Evolutionary conservation across 345 rosid genomes (phyloP).

Genomic region (Schrenkiella parvula): DNA sequence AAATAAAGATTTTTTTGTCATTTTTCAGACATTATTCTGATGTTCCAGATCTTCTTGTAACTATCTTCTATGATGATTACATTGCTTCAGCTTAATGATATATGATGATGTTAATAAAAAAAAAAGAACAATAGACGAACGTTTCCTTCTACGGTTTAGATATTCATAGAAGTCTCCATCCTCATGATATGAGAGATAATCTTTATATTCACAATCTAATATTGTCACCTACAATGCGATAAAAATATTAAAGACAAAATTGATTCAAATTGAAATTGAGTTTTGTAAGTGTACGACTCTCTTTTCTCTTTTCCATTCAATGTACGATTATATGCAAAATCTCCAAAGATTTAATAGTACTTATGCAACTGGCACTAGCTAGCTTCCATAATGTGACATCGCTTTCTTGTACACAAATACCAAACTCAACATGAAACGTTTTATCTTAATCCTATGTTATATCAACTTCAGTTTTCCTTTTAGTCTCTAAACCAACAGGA

Average conservation of each 20-base stretch:
- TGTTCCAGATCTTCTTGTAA: too few relatives aligned
- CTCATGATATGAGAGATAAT: constrained; percentile 2
- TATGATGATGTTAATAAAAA: too few relatives aligned
- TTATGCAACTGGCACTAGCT: constrained; percentile 31
- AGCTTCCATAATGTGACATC: constrained; percentile 20
- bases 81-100: too few relatives aligned
- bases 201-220: background rate
- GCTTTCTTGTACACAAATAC: constrained; percentile 13
- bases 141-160: background rate
- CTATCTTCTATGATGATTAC: too few relatives aligned
- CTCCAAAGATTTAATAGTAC: constrained; percentile 6
- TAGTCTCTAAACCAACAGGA: background rate
- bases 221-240: background rate
- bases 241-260: background rate
- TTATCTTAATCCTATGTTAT: constrained; percentile 15
- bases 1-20: too few relatives aligned
- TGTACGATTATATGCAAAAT: constrained; percentile 9
- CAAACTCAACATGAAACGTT: constrained; percentile 6
- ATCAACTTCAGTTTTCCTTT: constrained; percentile 3
- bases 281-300: constrained; percentile 24
- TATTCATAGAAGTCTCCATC: constrained; percentile 3
- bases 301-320: background rate
- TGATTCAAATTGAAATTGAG: constrained; percentile 1
- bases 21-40: too few relatives aligned
- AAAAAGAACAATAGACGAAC: too few relatives aligned